Evolutionary conservation across 2,329 filamentous ascomycete genomes (phyloP).

Genomic region (Stachybotrys chlorohalonatus): DNA sequence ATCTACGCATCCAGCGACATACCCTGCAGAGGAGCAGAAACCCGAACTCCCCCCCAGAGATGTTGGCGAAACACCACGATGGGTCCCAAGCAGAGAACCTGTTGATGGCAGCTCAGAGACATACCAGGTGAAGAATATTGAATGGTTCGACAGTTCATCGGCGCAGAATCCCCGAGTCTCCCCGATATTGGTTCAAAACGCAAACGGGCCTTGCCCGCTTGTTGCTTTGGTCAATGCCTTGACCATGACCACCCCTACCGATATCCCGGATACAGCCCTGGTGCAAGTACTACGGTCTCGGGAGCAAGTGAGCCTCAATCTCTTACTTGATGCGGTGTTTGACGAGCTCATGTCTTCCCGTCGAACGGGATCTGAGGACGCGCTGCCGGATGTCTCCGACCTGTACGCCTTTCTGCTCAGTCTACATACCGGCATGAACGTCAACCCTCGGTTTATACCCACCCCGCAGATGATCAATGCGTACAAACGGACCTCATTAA

Average conservation of each 20-base stretch:
- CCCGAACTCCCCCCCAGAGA: conserved; percentile 30
- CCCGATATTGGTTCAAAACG: conserved; percentile 85
- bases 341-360: conserved; percentile 82
- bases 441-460: conserved; percentile 81
- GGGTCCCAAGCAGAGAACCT: conserved; percentile 30
- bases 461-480: conserved; percentile 35
- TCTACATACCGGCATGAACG: conserved; percentile 94
- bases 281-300: conserved; percentile 68
- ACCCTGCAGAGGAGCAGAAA: conserved; percentile 8
- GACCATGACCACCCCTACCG: conserved; percentile 67
- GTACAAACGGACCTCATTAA: conserved; percentile 42
- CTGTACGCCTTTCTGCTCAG: conserved; percentile 82
- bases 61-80: conserved; percentile 17
- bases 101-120: conserved; percentile 56
- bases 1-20: conserved; percentile 2
- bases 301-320: conserved; percentile 79
- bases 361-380: conserved; percentile 50
- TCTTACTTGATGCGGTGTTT: conserved; percentile 82
- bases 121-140: conserved; percentile 87
- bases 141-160: conserved; percentile 63
- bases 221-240: conserved; percentile 90
- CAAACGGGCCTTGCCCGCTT: conserved; percentile 88
- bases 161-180: conserved; percentile 61
- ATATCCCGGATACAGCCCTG: conserved; percentile 55
- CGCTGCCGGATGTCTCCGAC: conserved; percentile 78